Percentiles rank a stretch among this genome's conserved stretches.
Conservation (phyloP, 1,139 yeast genomes). For the Diutina siamensis region DNA sequence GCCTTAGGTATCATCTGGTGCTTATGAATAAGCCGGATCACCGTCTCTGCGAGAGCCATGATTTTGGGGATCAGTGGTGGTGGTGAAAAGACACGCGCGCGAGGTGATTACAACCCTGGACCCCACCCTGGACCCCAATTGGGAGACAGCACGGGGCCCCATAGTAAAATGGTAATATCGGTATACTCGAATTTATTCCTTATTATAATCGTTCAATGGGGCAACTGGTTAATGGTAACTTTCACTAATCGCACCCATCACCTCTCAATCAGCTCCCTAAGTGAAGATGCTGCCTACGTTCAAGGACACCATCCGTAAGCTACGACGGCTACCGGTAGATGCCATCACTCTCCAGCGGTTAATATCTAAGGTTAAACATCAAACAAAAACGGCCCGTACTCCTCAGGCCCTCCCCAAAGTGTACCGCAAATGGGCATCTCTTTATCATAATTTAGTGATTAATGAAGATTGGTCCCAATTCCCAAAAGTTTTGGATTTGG, state of each 20-base stretch:
- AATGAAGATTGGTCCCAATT: conserved; percentile 19
- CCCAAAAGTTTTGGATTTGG: conserved; percentile 17
- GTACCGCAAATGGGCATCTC: conserved; percentile 6
- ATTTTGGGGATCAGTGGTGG: conserved; percentile 6
- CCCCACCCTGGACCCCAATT: conserved; percentile 8
- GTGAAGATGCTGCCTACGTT: not conserved
- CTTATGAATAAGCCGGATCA: conserved; percentile 29
- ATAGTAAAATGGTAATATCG: no score
- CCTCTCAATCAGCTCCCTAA: conserved; percentile 2
- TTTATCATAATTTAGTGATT: conserved; percentile 13
- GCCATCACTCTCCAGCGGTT: conserved; percentile 8
- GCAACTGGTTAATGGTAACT: no score
- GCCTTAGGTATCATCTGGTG: conserved; percentile 49
- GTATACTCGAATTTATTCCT: no score
- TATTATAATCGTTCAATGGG: no score
- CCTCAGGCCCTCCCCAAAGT: not conserved
- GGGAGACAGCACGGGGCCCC: not conserved
- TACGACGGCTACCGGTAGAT: conserved; percentile 18
- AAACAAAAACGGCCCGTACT: not conserved
- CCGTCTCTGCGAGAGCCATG: conserved; percentile 52
- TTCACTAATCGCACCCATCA: no score
- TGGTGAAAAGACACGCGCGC: conserved; percentile 6
- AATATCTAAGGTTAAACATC: not conserved
- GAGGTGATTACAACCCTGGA: conserved; percentile 6
- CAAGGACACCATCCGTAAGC: not conserved